Percentiles rank a stretch among this genome's conserved stretches.
phyloP scores from a whole-genome alignment of 306 rosid species.

The Delonix regia region DNA sequence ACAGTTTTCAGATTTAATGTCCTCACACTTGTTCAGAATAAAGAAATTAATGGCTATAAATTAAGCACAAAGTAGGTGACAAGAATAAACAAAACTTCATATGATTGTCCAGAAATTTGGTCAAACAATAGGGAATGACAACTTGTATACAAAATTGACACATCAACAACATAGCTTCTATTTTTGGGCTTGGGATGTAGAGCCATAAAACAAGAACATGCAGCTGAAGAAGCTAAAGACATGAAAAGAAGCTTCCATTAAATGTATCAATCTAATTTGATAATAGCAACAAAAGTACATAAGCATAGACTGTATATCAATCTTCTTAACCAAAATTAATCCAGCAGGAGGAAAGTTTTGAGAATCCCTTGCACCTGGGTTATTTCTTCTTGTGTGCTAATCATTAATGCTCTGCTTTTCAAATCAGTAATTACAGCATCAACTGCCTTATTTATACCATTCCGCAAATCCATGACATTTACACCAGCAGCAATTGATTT shows the following conservation, averaged over 20 bases:
- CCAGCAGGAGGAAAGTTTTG: conserved; percentile 21
- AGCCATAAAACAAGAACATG: neutral
- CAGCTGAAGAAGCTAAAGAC: neutral
- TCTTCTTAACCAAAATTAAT: conserved; percentile 28
- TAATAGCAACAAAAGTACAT: conserved; percentile 1
- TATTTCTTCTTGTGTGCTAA: conserved; percentile 91
- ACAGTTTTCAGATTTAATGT: neutral
- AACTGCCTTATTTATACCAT: conserved; percentile 86
- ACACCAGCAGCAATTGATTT: conserved; percentile 92
- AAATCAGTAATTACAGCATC: conserved; percentile 79
- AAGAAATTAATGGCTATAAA: neutral
- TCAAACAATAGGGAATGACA: neutral
- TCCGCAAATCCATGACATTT: conserved; percentile 89
- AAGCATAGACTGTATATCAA: neutral
- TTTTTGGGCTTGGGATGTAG: neutral
- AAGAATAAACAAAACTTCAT: neutral
- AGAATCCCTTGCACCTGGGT: conserved; percentile 72
- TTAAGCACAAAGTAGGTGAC: neutral
- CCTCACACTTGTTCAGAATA: neutral
- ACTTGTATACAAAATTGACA: neutral
- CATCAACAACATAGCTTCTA: neutral
- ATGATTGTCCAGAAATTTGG: neutral
- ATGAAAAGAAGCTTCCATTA: neutral
- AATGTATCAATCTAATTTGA: neutral
- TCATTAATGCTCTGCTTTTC: conserved; percentile 83